Conservation (phyloP, 306 rosid genomes). For the Medicago ruthenica region DNA sequence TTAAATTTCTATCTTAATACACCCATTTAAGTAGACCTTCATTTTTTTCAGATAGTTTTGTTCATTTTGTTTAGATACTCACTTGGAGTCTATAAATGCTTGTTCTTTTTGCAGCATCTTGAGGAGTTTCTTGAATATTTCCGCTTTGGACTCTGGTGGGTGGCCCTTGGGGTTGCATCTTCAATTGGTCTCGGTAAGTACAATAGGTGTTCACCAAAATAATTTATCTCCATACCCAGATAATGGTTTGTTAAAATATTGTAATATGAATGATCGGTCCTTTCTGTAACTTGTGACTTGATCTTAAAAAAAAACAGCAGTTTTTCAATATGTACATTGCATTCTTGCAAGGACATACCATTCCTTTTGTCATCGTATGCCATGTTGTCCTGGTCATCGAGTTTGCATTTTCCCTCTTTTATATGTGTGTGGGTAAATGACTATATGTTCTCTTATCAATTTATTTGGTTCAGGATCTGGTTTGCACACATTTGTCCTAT, state of each 20-base stretch:
- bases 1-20: conserved; percentile 3
- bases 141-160: conserved; percentile 92
- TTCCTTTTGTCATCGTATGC: background rate
- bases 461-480: conserved; percentile 86
- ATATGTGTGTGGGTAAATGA: background rate
- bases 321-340: conserved; percentile 10
- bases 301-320: conserved; percentile 19
- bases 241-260: no score
- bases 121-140: conserved; percentile 79
- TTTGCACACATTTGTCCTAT: conserved; percentile 96
- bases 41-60: background rate
- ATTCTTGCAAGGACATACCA: background rate
- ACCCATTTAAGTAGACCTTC: conserved; percentile 13
- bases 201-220: conserved; percentile 21
- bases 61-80: conserved; percentile 27
- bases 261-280: no score
- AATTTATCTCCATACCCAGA: background rate
- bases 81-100: conserved; percentile 26
- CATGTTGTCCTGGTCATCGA: conserved; percentile 20
- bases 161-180: conserved; percentile 95
- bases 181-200: conserved; percentile 96
- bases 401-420: conserved; percentile 6
- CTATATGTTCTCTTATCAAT: conserved; percentile 19
- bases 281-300: conserved; percentile 2
- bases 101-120: conserved; percentile 72